Base-by-base conservation (phyloP, 768 basidiomycete genomes). In the Pholiota molesta region DNA sequence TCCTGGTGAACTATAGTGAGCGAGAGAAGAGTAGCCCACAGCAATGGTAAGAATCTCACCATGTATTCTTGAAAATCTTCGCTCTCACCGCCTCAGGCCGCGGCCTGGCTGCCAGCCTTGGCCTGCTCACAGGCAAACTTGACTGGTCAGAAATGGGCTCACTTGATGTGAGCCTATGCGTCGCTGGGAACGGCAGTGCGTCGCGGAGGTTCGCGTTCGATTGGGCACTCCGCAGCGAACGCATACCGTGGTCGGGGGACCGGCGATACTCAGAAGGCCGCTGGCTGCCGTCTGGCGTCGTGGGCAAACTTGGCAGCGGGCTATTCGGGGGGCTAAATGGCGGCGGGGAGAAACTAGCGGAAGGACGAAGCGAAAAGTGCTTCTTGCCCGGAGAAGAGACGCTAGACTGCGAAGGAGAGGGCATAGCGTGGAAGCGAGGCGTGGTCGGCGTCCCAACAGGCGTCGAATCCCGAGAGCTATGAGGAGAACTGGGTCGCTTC, bases 371-470 rank as follows among this genome's bases (percentile, higher is more conserved):
- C 47, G 63, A 52, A 52, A 29, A 59, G n/a, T 56, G 45, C 61
- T 65, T 70, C 62, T 71, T 69, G 58, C 63, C 51, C 52, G 69
- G 60, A 23, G 71, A 69, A 60, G 57, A 4, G 51, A 67, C 52
- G 60, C 62, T 68, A 39, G 65, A 62, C 62, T 66, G 68, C 42
- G 64, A 66, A 42, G 62, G 68, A 44, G 68, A 68, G 63, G 57
- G 65, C 28, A 62, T 51, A 31, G 57, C 52, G 39, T 63, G 62
- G 51, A 65, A 63, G 26, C 68, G 69, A 42, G 77, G 71, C 7
- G 78, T 76, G 2, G 77, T 79, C 17, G 82, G 81, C 35, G 80
- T 82, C 55, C 75, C 69, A 13, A 79, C 64, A 2, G 81, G 79
- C 19, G 80, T 83, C 45, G 79, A 79, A 62, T 81, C 78, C 40